Evolutionary conservation across 495 filamentous ascomycete species (phyloP), one percentile per base, ranked within the genome.

Genomic region (Penicillium ochrochloron): DNA sequence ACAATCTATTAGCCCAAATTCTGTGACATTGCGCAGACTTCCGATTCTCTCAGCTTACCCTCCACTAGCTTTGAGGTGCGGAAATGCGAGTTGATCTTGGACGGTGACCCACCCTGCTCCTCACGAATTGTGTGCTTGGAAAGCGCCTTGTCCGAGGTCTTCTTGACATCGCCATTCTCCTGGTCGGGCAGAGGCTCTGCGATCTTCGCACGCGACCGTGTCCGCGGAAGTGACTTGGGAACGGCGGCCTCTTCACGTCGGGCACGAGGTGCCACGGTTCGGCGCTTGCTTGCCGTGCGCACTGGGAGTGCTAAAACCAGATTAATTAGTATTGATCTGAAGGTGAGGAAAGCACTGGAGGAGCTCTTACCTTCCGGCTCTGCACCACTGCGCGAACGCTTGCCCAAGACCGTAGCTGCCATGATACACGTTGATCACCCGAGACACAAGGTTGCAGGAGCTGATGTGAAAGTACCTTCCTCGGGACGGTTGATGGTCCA

Each of bases 241-340:
- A 56, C 53, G 37, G 31, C 51, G 29, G 27, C 59, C 57, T 72
- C 65, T 62, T 79, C 73, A 42, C 71, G 69, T 27, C 69, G 71
- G 41, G 70, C 70, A 51, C 70, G 73, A 62, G 77, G 76, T 14
- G 71, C 71, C 67, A 80, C 81, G 64, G 78, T 85, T 71, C 84
- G 87, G 77, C 83, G 86, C 80, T 84, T 93, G 78, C 81, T 88
- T 75, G 77, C 83, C 64, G 83, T 86, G n/a, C 79, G 80, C 37
- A 79, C 59, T 19, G 76, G 75, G 9, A 76, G 53, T 54, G 76
- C 83, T 75, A 80, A 8, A 21, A 51, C 54, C 33, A 51, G 57
- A 15, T 27, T 19, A 9, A 51, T 62, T 23, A 52, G 59, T 68
- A 15, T 66, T 57, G 10, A 58, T 7, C 39, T 25, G 44, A 25